Evolutionary conservation across 1,139 yeast species (phyloP), one percentile per base, ranked within the genome.

Genomic region (Waltiozyma sp.): DNA sequence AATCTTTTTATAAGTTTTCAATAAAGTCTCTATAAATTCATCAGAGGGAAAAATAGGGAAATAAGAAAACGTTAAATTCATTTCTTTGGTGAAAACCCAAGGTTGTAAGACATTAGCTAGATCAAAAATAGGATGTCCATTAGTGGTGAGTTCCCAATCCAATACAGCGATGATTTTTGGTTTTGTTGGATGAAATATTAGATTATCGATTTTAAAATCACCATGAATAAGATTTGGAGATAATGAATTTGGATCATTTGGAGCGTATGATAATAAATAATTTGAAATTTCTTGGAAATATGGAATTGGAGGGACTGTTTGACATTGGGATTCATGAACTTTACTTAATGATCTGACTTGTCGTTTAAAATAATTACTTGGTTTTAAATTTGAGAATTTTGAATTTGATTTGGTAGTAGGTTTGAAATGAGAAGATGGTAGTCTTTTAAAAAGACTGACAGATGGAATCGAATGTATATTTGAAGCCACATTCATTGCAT

Each of bases 81-180:
- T 34, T n/a, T 46, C 38, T 1, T 61, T 56, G 0, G 82, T 76
- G 47, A 75, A 56, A 45, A 68, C 70, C 57, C 70, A 77, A 4
- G 81, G 78, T 51, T 77, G 84, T 28, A 78, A 61, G 39, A 77
- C 66, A 52, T 79, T 79, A 19, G 81, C 75, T 42, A 79, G 61
- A 51, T 79, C 86, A 44, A 80, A 78, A 42, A 77, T 59, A 1
- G 85, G 85, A 49, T 78, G 82, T 0, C 86, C 86, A 49, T 76
- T 66, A 0, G 85, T 79, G 52, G 84, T 77, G 36, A 79, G 64
- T 54, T 79, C 86, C 85, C 85, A 79, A 56, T 79, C 85, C 41
- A 79, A 63, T 1, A 79, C 75, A 0, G 83, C 83, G 43, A 72
- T 61, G 4, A 78, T 77, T 40, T 61, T 58, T 19, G 72, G 70